Base-by-base conservation (phyloP, 768 basidiomycete species). In the Lanmaoa rubissima region DNA sequence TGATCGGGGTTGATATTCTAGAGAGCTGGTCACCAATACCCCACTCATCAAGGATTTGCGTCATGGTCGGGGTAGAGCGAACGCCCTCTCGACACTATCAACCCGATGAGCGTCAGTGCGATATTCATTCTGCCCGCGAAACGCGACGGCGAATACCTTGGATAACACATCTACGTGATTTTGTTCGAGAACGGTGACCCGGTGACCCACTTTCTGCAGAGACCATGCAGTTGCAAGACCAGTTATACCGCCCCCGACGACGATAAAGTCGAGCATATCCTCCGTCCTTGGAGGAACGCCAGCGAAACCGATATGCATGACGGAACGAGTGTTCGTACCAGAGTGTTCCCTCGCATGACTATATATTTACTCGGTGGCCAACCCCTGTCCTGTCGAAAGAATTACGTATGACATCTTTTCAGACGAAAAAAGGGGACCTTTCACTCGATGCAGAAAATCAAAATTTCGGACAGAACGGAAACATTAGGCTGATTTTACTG, bases 201-300 rank as follows among this genome's bases (percentile, higher is more conserved):
- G 69, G 68, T 88, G 86, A 0, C 86, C 86, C 0, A 77, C 78
- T 57, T 72, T 74, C 28, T 73, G 74, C 21, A 88, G 74, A 2
- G 80, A 72, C 63, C 77, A 83, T 0, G 85, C 84, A 9, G 78
- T 70, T 2, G 84, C 76, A 34, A 86, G 75, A 11, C 85, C 86
- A 36, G 79, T 75, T 13, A 85, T 74, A 39, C 61, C 65, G 2
- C 67, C 69, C 9, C 69, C 69, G 13, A 69, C 65, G 55, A 69
- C 46, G 53, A 64, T 3, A 7, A 69, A 66, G 40, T 58, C 39
- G 41, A 70, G 59, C 21, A 51, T n/a, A 44, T 70, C 57, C 14
- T 56, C 57, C 8, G 43, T 28, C 11, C 63, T 41, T 24, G 36
- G 53, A 8, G 57, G 44, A 1, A 57, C 44, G 34, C 55, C 53